These are phyloP conservation scores for Microbotryum intermedium DNA, from an alignment of 1,284 basidiomycete genomes.

Conservation along the genomic window DNA sequence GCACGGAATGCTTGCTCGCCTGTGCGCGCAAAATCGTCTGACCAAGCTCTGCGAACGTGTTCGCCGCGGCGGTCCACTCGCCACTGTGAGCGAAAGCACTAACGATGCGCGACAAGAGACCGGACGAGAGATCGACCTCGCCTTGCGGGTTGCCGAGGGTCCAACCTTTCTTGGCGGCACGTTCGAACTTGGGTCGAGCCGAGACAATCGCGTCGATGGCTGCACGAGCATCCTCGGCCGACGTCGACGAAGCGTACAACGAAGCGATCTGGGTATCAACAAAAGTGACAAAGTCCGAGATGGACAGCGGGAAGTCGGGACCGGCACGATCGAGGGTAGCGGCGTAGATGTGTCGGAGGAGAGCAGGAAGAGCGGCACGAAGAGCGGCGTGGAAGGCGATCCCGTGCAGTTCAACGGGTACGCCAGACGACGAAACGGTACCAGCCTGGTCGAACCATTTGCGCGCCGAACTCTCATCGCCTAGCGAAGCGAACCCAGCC, in stretches of 20 bases:
- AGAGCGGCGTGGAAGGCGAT: conserved; percentile 37
- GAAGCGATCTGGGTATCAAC: conserved; percentile 6
- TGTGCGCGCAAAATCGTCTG: conserved; percentile 6
- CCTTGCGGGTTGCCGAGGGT: background rate
- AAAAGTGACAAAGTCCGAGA: conserved; percentile 19
- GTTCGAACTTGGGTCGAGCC: background rate
- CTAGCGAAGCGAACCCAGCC: conserved; percentile 53
- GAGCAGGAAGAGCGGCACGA: conserved; percentile 35
- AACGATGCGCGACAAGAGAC: conserved; percentile 13
- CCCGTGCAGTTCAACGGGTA: conserved; percentile 45
- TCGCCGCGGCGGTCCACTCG: conserved; percentile 2
- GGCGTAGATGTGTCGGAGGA: conserved; percentile 18
- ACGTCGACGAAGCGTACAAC: conserved; percentile 19
- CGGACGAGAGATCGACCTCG: conserved; percentile 16
- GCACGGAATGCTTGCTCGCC: too few relatives aligned
- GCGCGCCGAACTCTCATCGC: conserved; percentile 57
- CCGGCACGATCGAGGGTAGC: conserved; percentile 1
- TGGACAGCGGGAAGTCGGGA: background rate
- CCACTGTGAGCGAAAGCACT: conserved; percentile 6
- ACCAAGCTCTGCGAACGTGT: conserved; percentile 7
- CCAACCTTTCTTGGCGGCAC: conserved; percentile 6
- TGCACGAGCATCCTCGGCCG: conserved; percentile 2
- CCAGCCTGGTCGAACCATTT: conserved; percentile 55
- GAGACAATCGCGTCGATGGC: too few relatives aligned
- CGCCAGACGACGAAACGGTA: background rate